Base-by-base conservation (phyloP, 1,139 yeast genomes). In the Kurtzmaniella natalensis region DNA sequence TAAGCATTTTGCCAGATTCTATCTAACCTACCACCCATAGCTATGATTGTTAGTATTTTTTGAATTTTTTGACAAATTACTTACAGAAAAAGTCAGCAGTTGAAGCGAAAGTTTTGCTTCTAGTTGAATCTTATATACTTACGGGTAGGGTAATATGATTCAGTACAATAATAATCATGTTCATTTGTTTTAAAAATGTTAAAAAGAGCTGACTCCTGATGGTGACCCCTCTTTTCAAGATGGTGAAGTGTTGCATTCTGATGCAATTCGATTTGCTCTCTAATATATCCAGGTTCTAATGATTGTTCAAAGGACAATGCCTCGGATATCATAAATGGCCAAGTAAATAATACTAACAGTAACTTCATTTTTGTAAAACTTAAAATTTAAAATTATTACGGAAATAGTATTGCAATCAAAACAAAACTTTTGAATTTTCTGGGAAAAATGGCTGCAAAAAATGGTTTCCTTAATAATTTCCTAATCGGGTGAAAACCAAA, bases 1-100 rank as follows among this genome's bases (percentile, higher is more conserved):
- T 68, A 77, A 1, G 83, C 82, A 9, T 58, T 64, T 40, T 65
- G 74, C 84, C 84, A 78, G 16, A 66, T 64, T 31, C 59, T 57
- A 20, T 61, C 67, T 9, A 68, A 44, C 34, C 73, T 51, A 7
- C 75, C 75, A 3, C 71, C 72, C 25, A 56, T 43, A 3, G 71
- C 70, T 61, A 38, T n/a, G 19, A 11, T 9, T 31, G 23, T n/a
- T 19, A 37, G 39, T 38, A 43, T 40, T 40, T 30, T 25, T 22
- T 22, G n/a, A n/a, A n/a, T n/a, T n/a, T n/a, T n/a, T n/a, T n/a
- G n/a, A n/a, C n/a, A n/a, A n/a, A n/a, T n/a, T n/a, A n/a, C n/a
- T n/a, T n/a, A n/a, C n/a, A n/a, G n/a, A n/a, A n/a, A n/a, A n/a
- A n/a, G n/a, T n/a, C n/a, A n/a, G n/a, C n/a, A n/a, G n/a, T 11